phyloP scores from a whole-genome alignment of 2,329 filamentous ascomycete genomes.

The Colletotrichum cuscutae region DNA sequence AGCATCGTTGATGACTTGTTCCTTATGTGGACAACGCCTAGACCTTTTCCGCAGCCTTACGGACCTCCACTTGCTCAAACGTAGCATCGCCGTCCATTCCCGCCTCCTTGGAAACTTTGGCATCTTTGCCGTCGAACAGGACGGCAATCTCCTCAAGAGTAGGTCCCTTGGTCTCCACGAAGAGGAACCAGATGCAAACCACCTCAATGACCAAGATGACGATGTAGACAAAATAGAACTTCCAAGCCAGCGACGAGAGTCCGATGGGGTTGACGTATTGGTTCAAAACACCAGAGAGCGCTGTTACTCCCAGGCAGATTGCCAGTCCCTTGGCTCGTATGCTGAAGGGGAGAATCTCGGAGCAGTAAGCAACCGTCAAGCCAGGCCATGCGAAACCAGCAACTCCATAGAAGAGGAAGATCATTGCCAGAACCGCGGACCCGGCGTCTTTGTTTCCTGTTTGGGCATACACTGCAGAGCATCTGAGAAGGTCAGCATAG shows the following conservation, averaged over 20 bases:
- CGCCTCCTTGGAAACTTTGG: neutral
- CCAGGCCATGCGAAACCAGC: too few species aligned
- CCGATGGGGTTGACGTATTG: neutral
- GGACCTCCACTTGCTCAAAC: neutral
- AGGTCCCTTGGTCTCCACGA: neutral
- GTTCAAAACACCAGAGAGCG: constrained; percentile 30
- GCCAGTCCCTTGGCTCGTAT: constrained; percentile 49
- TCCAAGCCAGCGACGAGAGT: neutral
- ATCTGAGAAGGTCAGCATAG: too few species aligned
- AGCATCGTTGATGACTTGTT: neutral
- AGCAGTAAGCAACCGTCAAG: constrained; percentile 36
- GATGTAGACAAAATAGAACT: neutral
- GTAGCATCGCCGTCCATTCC: neutral
- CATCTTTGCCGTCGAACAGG: constrained; percentile 8
- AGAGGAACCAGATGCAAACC: neutral
- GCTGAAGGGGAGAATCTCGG: constrained; percentile 43
- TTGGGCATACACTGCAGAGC: too few species aligned
- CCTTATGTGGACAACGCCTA: neutral
- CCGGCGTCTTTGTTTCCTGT: too few species aligned
- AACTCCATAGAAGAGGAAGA: too few species aligned
- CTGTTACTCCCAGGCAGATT: constrained; percentile 29
- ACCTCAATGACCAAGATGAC: neutral
- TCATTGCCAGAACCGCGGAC: too few species aligned
- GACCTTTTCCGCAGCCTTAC: neutral
- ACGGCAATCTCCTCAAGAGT: neutral